Evolutionary conservation across 2,329 filamentous ascomycete genomes (phyloP).

Genomic region (Aspergillus sp.): DNA sequence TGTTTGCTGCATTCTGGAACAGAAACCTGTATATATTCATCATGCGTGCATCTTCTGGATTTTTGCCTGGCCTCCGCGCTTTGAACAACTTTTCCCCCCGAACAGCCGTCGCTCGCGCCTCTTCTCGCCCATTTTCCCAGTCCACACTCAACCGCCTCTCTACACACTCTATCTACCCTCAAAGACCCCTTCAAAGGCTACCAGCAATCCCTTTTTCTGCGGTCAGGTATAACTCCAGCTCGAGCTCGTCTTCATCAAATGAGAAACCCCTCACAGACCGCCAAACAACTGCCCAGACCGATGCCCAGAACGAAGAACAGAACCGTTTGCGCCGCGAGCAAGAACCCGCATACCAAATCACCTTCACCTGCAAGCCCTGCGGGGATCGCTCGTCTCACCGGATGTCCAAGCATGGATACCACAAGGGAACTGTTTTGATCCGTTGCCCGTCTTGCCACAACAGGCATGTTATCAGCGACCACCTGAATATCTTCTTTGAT

Average conservation of each 20-base stretch:
- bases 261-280: slow-evolving; percentile 26
- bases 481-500: slow-evolving; percentile 57
- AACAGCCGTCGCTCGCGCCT: slow-evolving; percentile 8
- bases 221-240: slow-evolving; percentile 25
- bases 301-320: slow-evolving; percentile 26
- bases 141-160: slow-evolving; percentile 9
- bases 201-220: slow-evolving; percentile 5
- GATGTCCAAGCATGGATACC: slow-evolving; percentile 90
- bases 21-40: background rate
- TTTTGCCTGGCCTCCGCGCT: slow-evolving; percentile 16
- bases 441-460: slow-evolving; percentile 79
- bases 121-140: slow-evolving; percentile 15
- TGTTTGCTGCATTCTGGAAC: background rate
- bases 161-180: slow-evolving; percentile 1
- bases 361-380: slow-evolving; percentile 90
- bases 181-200: slow-evolving; percentile 1
- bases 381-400: slow-evolving; percentile 69
- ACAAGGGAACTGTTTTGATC: slow-evolving; percentile 80
- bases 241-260: slow-evolving; percentile 5
- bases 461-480: slow-evolving; percentile 84
- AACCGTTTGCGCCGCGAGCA: slow-evolving; percentile 31
- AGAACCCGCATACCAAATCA: slow-evolving; percentile 71
- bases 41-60: slow-evolving; percentile 13
- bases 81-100: slow-evolving; percentile 10
- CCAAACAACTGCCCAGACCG: slow-evolving; percentile 16